Evolutionary conservation across 106 monocot genomes (phyloP), one percentile per base, ranked within the genome.

Genomic region (Phalaenopsis equestris): DNA sequence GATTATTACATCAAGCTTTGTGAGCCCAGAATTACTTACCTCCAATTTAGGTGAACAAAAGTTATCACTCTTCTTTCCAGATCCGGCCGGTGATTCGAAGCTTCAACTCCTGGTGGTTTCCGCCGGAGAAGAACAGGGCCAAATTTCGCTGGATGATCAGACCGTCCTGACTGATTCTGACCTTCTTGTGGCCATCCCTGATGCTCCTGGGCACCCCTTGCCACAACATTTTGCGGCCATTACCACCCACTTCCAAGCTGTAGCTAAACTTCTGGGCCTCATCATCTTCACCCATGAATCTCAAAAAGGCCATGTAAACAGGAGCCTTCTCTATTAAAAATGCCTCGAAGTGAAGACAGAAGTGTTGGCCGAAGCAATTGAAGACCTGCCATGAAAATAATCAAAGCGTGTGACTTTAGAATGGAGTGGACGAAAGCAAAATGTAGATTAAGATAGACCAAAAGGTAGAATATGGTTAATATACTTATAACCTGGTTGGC

Each of bases 141-240:
- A 83, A 79, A 46, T 74, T 79, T 3, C 83, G 72, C 38, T 83
- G 83, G 67, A 83, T 79, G 73, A 83, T 73, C 8, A 83, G 80
- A 4, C 80, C 84, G 55, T 84, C 84, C 19, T 77, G 80, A 45
- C 80, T 84, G 67, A 80, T 80, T 18, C 84, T 61, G 49, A 84
- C 84, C 80, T 84, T 84, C 67, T 77, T 84, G 84, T 84, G 84
- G n/a, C 83, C 49, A n/a, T 83, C 83, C 41, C 83, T 70, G n/a
- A 83, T 83, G 83, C 83, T 83, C 56, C 78, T 78, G 1, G 83
- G 83, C 23, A 79, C 78, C 12, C 83, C 83, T 39, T 83, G 83
- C 83, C 83, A 83, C 47, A 57, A 18, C 78, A 83, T 4, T 18
- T 83, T 83, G 21, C 83, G 73, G 10, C 83, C 78, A 23, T 73